Percentiles rank a stretch among this genome's conserved stretches.
Conservation (phyloP, 345 rosid species). For the Anastatica hierochuntica region DNA sequence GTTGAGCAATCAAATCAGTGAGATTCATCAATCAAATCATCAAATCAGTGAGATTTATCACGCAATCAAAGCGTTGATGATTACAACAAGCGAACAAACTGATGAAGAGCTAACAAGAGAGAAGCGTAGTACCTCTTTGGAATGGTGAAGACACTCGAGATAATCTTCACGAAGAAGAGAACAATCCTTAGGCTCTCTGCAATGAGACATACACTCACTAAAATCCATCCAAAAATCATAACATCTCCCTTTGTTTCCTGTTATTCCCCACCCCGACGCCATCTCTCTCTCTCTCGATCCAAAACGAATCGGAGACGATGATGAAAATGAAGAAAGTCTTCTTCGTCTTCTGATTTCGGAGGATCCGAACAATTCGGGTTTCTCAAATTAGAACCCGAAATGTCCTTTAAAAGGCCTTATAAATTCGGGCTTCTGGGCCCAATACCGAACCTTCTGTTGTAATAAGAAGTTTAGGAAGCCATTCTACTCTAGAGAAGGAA, state of each 20-base stretch:
- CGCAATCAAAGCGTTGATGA: background rate
- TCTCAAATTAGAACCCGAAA: background rate
- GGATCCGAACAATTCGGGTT: constrained; percentile 7
- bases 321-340: no score
- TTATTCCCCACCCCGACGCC: constrained; percentile 99
- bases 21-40: no score
- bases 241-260: constrained; percentile 88
- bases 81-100: background rate
- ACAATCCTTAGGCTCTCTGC: constrained; percentile 95
- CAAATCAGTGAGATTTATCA: no score
- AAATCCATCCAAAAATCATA: constrained; percentile 66
- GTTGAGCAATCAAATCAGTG: no score
- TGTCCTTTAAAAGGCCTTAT: background rate
- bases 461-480: no score
- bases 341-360: no score
- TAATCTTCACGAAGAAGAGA: constrained; percentile 86
- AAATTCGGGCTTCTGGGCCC: background rate
- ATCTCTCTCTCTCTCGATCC: no score
- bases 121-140: constrained; percentile 86
- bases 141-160: constrained; percentile 97
- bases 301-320: no score
- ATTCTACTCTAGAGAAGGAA: no score
- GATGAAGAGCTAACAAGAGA: no score
- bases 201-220: constrained; percentile 93
- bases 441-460: no score